Conservation (phyloP, 2,329 filamentous ascomycete genomes). For the Colletotrichum musae region DNA sequence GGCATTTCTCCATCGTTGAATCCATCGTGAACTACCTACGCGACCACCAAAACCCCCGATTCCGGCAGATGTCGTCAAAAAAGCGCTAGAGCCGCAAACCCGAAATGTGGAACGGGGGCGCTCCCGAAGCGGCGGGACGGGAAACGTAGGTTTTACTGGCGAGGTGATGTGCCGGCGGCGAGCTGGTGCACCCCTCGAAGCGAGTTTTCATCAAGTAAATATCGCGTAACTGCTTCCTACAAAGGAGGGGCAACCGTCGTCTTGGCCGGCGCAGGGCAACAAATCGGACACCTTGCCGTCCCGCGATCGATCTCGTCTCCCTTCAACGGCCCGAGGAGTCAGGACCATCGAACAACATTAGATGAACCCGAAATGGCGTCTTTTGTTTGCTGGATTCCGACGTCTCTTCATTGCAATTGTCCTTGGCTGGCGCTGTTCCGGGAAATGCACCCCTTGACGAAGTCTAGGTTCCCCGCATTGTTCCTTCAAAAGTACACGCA, state of each 20-base stretch:
- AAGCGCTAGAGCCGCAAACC: slow-evolving; percentile 29
- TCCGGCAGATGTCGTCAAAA: slow-evolving; percentile 23
- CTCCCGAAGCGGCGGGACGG: slow-evolving; percentile 26
- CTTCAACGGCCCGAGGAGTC: background rate
- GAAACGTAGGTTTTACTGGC: slow-evolving; percentile 3
- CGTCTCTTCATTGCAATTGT: no score
- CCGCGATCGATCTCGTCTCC: slow-evolving; percentile 1
- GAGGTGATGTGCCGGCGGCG: slow-evolving; percentile 4
- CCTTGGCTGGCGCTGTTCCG: background rate
- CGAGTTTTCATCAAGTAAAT: slow-evolving; percentile 40
- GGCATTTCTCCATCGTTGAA: background rate
- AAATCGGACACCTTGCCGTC: slow-evolving; percentile 16
- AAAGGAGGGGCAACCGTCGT: slow-evolving; percentile 13
- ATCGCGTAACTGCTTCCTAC: slow-evolving; percentile 36
- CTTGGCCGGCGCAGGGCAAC: slow-evolving; percentile 24
- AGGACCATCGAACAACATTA: background rate
- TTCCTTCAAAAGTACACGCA: no score
- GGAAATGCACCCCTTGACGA: background rate
- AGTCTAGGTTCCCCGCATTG: no score
- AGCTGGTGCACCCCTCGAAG: background rate
- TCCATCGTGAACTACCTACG: background rate
- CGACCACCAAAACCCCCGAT: no score
- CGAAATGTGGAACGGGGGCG: slow-evolving; percentile 27
- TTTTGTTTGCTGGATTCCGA: background rate
- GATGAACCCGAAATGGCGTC: background rate